Evolutionary conservation across 2,329 filamentous ascomycete species (phyloP).

Genomic region (Metarhizium robertsii): DNA sequence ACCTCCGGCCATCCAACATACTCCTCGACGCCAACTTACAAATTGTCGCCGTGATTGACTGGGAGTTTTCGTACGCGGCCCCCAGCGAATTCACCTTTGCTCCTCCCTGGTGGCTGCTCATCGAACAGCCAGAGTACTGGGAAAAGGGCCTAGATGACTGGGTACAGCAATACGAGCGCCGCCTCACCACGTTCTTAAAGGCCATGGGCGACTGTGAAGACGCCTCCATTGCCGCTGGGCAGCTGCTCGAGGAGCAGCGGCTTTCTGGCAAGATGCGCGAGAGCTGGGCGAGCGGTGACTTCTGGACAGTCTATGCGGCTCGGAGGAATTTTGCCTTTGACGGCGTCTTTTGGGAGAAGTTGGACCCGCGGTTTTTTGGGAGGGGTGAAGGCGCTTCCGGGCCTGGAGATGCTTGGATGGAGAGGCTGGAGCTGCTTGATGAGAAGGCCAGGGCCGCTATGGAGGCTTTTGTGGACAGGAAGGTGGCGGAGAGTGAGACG

Average conservation of each 20-base stretch:
- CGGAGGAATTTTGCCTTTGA: slow-evolving; percentile 4
- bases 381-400: not conserved
- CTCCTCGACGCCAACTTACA: slow-evolving; percentile 17
- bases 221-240: slow-evolving; percentile 3
- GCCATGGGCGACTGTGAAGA: slow-evolving; percentile 20
- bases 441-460: slow-evolving; percentile 13
- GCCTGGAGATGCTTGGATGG: slow-evolving; percentile 5
- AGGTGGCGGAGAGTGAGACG: slow-evolving; percentile 7
- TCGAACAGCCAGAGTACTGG: slow-evolving; percentile 18
- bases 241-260: not conserved
- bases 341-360: slow-evolving; percentile 3
- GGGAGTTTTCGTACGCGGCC: slow-evolving; percentile 28
- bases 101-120: slow-evolving; percentile 29
- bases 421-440: slow-evolving; percentile 14
- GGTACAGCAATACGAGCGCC: slow-evolving; percentile 19
- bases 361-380: slow-evolving; percentile 5
- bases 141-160: slow-evolving; percentile 12
- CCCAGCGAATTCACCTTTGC: slow-evolving; percentile 23
- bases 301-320: slow-evolving; percentile 4
- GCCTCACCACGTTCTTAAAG: slow-evolving; percentile 22
- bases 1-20: slow-evolving; percentile 22
- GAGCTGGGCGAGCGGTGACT: slow-evolving; percentile 1
- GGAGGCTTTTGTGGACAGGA: slow-evolving; percentile 14
- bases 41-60: slow-evolving; percentile 27
- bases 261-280: slow-evolving; percentile 4